Evolutionary conservation across 352 stramenopile species (phyloP), one percentile per base, ranked within the genome.

Genomic region (Phytophthora idaei): DNA sequence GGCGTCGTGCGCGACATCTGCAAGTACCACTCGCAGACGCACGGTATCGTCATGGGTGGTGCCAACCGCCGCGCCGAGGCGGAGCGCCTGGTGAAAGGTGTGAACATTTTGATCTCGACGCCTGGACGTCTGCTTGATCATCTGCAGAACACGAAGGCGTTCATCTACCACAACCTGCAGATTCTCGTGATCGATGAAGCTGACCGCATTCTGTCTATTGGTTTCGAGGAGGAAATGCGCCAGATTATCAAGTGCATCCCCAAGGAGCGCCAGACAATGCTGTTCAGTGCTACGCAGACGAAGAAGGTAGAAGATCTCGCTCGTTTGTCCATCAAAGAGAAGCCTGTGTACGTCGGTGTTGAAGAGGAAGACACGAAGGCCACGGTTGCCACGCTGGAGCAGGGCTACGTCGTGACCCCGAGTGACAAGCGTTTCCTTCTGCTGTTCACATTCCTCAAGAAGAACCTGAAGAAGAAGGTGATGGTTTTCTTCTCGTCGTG

Each of bases 401-500:
- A 99, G 74, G 98, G 98, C 39, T 99, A 99, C 75, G 97, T 99
- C 11, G 97, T 99, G 41, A 98, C 96, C 65, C 92, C 95, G 9
- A 98, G 91, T 50, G 96, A 99, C 63, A 98, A 99, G 81, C 94
- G 98, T 34, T 99, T 99, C 71, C 81, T 99, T 49, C 78, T 99
- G 50, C 83, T 99, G 17, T 99, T 99, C 69, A 99, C 98, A 9
- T 99, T 99, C 79, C 76, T 99, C 28, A 99, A 99, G 74, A 99
- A 99, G 81, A 99, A 99, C 83, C 82, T 98, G 58, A 98, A 99
- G 71, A 99, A 99, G 73, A 99, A 99, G 74, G 96, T 99, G 54
- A 99, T 99, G 96, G 96, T 97, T 51, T 95, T 97, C 63, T 95
- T 97, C 48, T 94, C 83, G 58, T 93, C 85, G 4, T 97, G 89